Percentiles rank a stretch among this genome's conserved stretches.
phyloP scores from a whole-genome alignment of 768 basidiomycete genomes.

The Leucogyrophana mollusca region DNA sequence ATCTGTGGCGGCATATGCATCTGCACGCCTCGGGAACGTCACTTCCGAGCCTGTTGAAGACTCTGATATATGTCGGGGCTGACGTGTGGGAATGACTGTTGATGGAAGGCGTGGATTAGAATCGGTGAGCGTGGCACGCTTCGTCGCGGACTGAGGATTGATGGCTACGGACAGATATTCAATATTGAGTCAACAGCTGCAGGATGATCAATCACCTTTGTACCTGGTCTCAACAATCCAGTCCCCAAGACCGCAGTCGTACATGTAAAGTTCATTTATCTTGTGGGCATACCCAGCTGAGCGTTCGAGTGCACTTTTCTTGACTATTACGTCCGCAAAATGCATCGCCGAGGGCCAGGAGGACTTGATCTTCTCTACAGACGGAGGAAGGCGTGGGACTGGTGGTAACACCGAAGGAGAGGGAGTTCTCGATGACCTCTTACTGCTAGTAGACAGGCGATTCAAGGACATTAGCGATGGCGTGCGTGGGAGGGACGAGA shows the following conservation, averaged over 20 bases:
- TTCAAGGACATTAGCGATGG: constrained; percentile 54
- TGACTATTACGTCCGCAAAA: constrained; percentile 59
- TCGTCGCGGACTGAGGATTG: constrained; percentile 18
- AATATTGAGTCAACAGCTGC: not conserved
- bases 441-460: constrained; percentile 20
- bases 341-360: constrained; percentile 67
- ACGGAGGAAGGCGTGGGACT: constrained; percentile 13
- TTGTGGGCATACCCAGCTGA: constrained; percentile 74
- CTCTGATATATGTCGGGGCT: constrained; percentile 66
- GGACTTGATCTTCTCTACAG: constrained; percentile 32
- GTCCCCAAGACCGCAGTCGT: constrained; percentile 74
- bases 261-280: constrained; percentile 76
- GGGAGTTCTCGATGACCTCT: constrained; percentile 21
- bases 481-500: constrained; percentile 62
- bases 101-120: constrained; percentile 30
- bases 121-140: constrained; percentile 24
- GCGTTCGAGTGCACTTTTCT: constrained; percentile 62
- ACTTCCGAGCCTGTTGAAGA: constrained; percentile 73
- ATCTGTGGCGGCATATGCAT: constrained; percentile 78
- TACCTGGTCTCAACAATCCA: constrained; percentile 64
- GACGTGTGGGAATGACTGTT: constrained; percentile 43
- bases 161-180: constrained; percentile 15
- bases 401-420: constrained; percentile 35
- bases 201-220: constrained; percentile 45
- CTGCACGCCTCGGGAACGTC: constrained; percentile 78